Evolutionary conservation across 2,329 filamentous ascomycete genomes (phyloP).

Genomic region (Orbilia brochopaga): DNA sequence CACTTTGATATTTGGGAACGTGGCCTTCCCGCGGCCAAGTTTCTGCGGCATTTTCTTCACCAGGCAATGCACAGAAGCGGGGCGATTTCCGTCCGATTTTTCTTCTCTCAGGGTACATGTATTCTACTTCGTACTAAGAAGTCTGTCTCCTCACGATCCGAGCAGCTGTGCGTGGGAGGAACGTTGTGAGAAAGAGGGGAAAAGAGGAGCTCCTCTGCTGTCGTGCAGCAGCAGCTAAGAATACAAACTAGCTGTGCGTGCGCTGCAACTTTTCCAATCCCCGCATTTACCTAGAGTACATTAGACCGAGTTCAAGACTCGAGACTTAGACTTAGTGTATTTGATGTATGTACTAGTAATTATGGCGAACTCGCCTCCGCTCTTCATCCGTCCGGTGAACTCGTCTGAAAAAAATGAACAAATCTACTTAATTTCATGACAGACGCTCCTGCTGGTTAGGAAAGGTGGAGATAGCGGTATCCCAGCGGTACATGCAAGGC

Average conservation of each 20-base stretch:
- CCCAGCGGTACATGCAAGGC: conserved; percentile 2
- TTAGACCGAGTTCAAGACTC: too few species aligned
- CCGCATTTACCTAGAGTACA: conserved; percentile 19
- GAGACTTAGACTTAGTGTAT: too few species aligned
- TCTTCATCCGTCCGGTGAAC: conserved; percentile 19
- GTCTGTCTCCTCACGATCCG: neutral
- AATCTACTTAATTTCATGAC: conserved; percentile 25
- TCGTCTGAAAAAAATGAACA: conserved; percentile 35
- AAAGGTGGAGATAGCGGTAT: conserved; percentile 17
- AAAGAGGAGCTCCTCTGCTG: conserved; percentile 37
- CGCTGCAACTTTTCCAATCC: conserved; percentile 3
- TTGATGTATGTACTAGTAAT: too few species aligned
- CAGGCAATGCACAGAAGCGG: conserved; percentile 37
- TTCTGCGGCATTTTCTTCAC: conserved; percentile 47
- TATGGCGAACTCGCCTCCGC: neutral
- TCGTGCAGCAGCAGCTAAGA: too few species aligned
- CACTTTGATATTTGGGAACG: neutral
- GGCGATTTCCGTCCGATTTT: conserved; percentile 47
- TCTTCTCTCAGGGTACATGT: neutral
- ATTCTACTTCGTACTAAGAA: neutral
- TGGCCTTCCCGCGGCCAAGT: neutral
- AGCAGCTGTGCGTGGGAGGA: too few species aligned
- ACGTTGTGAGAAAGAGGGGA: neutral
- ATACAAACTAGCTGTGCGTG: too few species aligned
- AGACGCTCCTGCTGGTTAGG: conserved; percentile 41